Base-by-base conservation (phyloP, 768 basidiomycete genomes). In the Rhodotorula graminis region DNA sequence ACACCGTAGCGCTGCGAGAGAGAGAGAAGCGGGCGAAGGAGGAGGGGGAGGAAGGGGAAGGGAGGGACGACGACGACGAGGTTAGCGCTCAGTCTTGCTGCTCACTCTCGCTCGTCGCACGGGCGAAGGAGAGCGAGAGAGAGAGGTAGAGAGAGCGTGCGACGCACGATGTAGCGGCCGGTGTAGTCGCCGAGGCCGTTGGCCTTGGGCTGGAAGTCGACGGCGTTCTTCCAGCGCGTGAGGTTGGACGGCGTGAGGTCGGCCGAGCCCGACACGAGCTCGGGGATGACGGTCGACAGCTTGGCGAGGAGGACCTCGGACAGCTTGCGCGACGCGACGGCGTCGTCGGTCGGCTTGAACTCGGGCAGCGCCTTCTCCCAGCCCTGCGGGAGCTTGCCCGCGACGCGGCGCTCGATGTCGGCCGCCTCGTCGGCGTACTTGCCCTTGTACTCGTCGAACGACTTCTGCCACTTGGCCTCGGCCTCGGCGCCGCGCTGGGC, bases 161-260 rank as follows among this genome's bases (percentile, higher is more conserved):
- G 31, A 68, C 71, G 44, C 47, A 72, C 71, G 81, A 97, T 87
- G 81, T 97, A 96, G 60, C 88, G 90, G 64, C 94, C 94, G 68
- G 87, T 82, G 82, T 93, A 95, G 70, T 81, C 85, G 70, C 94
- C 94, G 57, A 95, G 85, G 46, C 88, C 88, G 29, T 91, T 93
- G 83, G 85, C 88, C 29, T 90, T 90, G 55, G 87, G 90, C 82
- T 97, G 94, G 88, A 97, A 95, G 83, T 97, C 94, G 71, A 88
- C 84, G n/a, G 85, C 85, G 67, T 82, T 83, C 83, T 92, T 92
- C 80, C 89, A 90, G 82, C 91, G 88, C 77, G 93, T 95, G 37
- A 77, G 52, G 74, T 75, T 77, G 67, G 79, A 80, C 53, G 77
- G 78, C 53, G 79, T 80, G 31, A 80, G 64, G 67, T 80, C 80